phyloP scores from a whole-genome alignment of 2,329 filamentous ascomycete species.

The Leptographium lundbergii region DNA sequence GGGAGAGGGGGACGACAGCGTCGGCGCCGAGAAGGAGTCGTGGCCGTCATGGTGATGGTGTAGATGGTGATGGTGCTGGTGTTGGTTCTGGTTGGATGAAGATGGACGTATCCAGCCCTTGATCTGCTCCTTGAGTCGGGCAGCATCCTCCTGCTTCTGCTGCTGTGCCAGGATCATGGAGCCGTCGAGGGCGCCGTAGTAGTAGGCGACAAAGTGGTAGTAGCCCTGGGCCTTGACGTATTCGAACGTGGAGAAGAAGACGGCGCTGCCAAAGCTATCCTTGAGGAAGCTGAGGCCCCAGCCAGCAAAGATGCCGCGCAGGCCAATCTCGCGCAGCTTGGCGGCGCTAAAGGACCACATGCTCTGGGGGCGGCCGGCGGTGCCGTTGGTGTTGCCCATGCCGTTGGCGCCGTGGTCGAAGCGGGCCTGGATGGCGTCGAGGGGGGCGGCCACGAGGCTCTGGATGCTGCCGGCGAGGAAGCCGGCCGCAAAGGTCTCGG shows the following conservation, averaged over 20 bases:
- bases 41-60: conserved; percentile 3
- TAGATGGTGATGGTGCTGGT: not conserved
- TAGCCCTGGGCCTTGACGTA: conserved; percentile 63
- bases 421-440: conserved; percentile 63
- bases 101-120: not conserved
- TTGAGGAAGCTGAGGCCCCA: conserved; percentile 58
- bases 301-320: conserved; percentile 61
- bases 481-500: conserved; percentile 56
- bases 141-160: conserved; percentile 25
- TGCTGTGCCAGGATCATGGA: conserved; percentile 26
- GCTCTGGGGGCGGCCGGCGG: conserved; percentile 30
- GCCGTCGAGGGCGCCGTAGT: conserved; percentile 48
- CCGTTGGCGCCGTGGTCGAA: conserved; percentile 45
- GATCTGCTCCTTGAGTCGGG: conserved; percentile 25
- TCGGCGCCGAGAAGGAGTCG: not conserved
- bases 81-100: not conserved
- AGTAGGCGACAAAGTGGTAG: conserved; percentile 58
- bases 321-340: conserved; percentile 59
- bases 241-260: conserved; percentile 68
- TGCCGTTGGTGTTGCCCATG: conserved; percentile 22
- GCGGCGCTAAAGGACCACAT: conserved; percentile 62
- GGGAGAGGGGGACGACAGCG: conserved; percentile 12
- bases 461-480: conserved; percentile 57
- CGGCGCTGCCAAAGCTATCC: conserved; percentile 54
- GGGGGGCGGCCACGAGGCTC: conserved; percentile 58